Percentiles rank a stretch among this genome's conserved stretches.
Conservation (phyloP, 2,329 filamentous ascomycete genomes). For the Aspergillus pseudoterreus region DNA sequence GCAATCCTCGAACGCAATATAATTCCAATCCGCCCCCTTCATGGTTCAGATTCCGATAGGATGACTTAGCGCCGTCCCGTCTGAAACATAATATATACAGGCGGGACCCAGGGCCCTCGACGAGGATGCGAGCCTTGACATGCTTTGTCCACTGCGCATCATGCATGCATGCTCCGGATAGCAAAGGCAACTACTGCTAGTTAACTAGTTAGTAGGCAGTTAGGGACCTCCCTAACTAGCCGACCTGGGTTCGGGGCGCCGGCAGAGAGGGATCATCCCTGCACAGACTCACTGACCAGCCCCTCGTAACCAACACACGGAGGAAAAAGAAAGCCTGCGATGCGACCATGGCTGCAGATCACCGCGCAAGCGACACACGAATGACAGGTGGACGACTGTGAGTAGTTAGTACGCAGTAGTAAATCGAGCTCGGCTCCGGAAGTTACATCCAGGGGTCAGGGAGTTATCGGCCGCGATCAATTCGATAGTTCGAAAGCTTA, state of each 20-base stretch:
- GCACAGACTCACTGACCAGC: neutral
- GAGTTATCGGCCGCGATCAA: neutral
- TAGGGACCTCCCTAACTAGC: too few relatives aligned
- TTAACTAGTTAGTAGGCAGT: too few relatives aligned
- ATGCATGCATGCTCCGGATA: too few relatives aligned
- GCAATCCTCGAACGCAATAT: neutral
- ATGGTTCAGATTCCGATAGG: slow-evolving; percentile 1
- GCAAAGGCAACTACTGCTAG: too few relatives aligned
- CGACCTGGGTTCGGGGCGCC: neutral
- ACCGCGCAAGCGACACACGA: neutral
- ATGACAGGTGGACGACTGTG: neutral
- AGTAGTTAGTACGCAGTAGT: neutral
- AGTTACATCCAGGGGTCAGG: neutral
- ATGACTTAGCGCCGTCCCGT: neutral
- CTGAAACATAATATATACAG: neutral
- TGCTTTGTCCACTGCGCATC: neutral
- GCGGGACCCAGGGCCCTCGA: neutral
- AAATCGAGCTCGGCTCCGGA: neutral
- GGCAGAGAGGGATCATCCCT: neutral
- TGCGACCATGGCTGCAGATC: neutral
- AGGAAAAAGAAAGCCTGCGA: neutral
- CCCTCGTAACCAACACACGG: neutral
- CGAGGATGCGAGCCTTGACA: neutral
- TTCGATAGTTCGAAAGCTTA: neutral
- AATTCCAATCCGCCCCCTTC: neutral